Percentiles rank a stretch among this genome's conserved stretches.
These are phyloP conservation scores for Ophiosphaerella korrae DNA, from an alignment of 2,329 filamentous ascomycete genomes.

Conservation along the genomic window DNA sequence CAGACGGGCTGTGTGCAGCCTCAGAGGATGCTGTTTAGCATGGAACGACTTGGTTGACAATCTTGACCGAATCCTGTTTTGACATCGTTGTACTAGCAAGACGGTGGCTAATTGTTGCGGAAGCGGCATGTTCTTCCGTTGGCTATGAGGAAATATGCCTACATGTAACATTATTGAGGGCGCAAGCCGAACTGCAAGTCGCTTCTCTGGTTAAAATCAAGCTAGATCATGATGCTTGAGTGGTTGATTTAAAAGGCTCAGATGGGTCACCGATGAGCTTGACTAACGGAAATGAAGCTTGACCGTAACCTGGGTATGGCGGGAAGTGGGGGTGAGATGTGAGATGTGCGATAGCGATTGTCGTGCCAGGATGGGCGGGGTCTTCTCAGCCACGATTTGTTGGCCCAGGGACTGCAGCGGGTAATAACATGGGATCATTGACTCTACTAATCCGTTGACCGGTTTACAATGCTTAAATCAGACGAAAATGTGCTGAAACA, in stretches of 20 bases:
- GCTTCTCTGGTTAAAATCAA: background rate
- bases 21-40: conserved; percentile 7
- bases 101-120: conserved; percentile 16
- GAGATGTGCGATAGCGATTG: background rate
- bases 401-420: background rate
- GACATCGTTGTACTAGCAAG: conserved; percentile 15
- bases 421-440: background rate
- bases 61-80: conserved; percentile 17
- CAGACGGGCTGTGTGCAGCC: conserved; percentile 27
- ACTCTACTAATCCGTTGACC: background rate
- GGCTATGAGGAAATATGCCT: background rate
- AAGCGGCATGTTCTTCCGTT: conserved; percentile 10
- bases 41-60: conserved; percentile 14
- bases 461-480: background rate
- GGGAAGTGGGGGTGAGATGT: background rate
- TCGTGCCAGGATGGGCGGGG: background rate
- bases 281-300: conserved; percentile 5
- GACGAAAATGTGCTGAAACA: background rate
- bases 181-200: conserved; percentile 1
- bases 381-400: conserved; percentile 2
- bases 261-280: background rate
- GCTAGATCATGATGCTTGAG: background rate
- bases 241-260: background rate
- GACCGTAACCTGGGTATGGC: background rate
- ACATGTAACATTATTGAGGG: background rate